Percentiles rank a stretch among this genome's conserved stretches.
phyloP scores from a whole-genome alignment of 768 basidiomycete species.

The Trametes punicea region DNA sequence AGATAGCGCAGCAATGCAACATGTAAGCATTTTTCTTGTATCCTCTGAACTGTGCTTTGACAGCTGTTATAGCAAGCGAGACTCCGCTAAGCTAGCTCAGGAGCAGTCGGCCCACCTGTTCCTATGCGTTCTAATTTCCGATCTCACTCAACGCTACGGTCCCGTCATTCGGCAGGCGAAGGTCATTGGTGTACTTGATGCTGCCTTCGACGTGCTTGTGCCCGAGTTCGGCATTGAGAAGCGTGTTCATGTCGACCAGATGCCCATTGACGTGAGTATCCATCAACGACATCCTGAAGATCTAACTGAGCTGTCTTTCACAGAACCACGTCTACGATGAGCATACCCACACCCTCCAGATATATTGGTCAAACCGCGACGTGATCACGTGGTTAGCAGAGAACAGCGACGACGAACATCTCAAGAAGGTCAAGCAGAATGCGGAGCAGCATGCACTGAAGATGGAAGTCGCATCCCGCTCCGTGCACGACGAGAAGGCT shows the following conservation, averaged over 20 bases:
- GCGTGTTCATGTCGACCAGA: slow-evolving; percentile 96
- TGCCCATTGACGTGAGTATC: slow-evolving; percentile 87
- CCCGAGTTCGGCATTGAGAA: slow-evolving; percentile 99
- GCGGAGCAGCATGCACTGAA: slow-evolving; percentile 88
- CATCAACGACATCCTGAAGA: neutral
- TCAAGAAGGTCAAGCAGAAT: slow-evolving; percentile 91
- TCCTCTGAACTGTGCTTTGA: neutral
- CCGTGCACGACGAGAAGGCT: slow-evolving; percentile 82
- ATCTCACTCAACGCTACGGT: slow-evolving; percentile 91
- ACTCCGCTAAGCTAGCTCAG: slow-evolving; percentile 88
- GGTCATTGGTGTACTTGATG: slow-evolving; percentile 94
- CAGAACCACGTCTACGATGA: slow-evolving; percentile 97
- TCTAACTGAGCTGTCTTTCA: neutral
- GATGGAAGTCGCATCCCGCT: slow-evolving; percentile 87
- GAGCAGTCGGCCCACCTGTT: slow-evolving; percentile 96
- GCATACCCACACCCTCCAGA: slow-evolving; percentile 85
- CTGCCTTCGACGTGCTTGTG: slow-evolving; percentile 94
- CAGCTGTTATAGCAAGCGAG: slow-evolving; percentile 63
- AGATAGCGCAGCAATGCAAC: slow-evolving; percentile 97
- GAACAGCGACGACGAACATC: slow-evolving; percentile 92
- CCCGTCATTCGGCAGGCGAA: slow-evolving; percentile 94
- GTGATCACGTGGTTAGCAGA: slow-evolving; percentile 95
- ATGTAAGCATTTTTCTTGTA: slow-evolving; percentile 54
- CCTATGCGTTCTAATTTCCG: slow-evolving; percentile 91
- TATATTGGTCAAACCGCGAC: slow-evolving; percentile 95